Percentiles rank a stretch among this genome's conserved stretches.
phyloP scores from a whole-genome alignment of 495 filamentous ascomycete genomes.

The Neurospora sp. region DNA sequence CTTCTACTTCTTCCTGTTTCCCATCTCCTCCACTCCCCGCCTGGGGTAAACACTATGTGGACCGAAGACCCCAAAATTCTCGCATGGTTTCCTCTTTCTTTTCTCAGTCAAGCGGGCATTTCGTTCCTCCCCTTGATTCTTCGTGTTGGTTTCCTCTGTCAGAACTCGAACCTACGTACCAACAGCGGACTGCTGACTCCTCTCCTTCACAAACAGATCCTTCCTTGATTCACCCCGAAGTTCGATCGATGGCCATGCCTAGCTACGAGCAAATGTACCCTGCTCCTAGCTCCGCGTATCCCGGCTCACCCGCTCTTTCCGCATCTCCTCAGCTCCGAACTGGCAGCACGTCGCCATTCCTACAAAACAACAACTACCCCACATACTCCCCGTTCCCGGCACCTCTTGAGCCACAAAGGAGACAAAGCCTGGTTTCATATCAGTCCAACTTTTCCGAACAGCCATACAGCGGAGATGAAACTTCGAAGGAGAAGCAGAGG shows the following conservation, averaged over 20 bases:
- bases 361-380: conserved; percentile 26
- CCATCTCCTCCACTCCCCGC: conserved; percentile 25
- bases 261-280: conserved; percentile 32
- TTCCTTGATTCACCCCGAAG: conserved; percentile 39
- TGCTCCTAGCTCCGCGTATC: conserved; percentile 29
- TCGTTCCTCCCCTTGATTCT: conserved; percentile 48
- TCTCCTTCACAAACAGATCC: conserved; percentile 26
- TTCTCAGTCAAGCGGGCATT: conserved; percentile 51
- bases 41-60: conserved; percentile 19
- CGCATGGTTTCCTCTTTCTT: conserved; percentile 29
- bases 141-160: conserved; percentile 53
- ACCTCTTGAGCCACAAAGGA: conserved; percentile 29
- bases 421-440: conserved; percentile 22
- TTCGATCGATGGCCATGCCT: conserved; percentile 35
- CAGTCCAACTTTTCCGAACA: conserved; percentile 32
- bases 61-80: conserved; percentile 14
- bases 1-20: conserved; percentile 36
- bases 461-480: conserved; percentile 45
- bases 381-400: conserved; percentile 69
- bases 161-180: conserved; percentile 1
- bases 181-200: conserved; percentile 22
- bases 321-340: conserved; percentile 35
- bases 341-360: conserved; percentile 35
- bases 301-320: conserved; percentile 35
- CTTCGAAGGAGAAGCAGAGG: conserved; percentile 56